Percentiles rank a stretch among this genome's conserved stretches.
Evolutionary conservation across 352 stramenopile genomes (phyloP).

Genomic region (Globisporangium lucens): DNA sequence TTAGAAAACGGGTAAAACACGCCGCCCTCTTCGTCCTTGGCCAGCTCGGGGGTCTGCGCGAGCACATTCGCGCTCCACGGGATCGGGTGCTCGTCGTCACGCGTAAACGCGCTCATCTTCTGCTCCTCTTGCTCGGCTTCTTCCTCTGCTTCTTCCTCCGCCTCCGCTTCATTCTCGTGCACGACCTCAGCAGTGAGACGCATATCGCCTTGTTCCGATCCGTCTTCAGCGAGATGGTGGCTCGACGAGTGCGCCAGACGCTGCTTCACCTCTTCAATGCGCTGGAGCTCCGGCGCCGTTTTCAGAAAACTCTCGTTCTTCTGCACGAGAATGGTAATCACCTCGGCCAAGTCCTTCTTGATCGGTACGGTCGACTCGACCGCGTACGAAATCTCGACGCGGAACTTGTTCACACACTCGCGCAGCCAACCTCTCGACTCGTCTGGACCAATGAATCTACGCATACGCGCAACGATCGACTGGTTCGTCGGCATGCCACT

Average conservation of each 20-base stretch:
- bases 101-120: constrained; percentile 90
- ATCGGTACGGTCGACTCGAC: constrained; percentile 60
- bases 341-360: constrained; percentile 69
- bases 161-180: constrained; percentile 88
- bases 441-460: constrained; percentile 58
- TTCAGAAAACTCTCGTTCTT: constrained; percentile 62
- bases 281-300: constrained; percentile 40
- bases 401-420: constrained; percentile 69
- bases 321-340: constrained; percentile 57
- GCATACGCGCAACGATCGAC: constrained; percentile 45
- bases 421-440: constrained; percentile 49
- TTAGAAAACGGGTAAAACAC: constrained; percentile 78
- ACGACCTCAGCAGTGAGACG: constrained; percentile 83
- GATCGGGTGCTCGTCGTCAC: constrained; percentile 86
- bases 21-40: constrained; percentile 39
- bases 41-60: constrained; percentile 10
- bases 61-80: constrained; percentile 68
- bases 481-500: constrained; percentile 16
- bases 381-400: constrained; percentile 78
- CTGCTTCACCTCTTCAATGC: constrained; percentile 56
- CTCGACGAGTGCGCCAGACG: constrained; percentile 58
- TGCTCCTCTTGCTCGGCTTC: constrained; percentile 89
- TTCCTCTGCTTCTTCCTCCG: constrained; percentile 86
- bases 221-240: constrained; percentile 38
- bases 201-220: constrained; percentile 65